Evolutionary conservation across 129 eudicot genomes (phyloP).

Genomic region (Artemisia tridentata): DNA sequence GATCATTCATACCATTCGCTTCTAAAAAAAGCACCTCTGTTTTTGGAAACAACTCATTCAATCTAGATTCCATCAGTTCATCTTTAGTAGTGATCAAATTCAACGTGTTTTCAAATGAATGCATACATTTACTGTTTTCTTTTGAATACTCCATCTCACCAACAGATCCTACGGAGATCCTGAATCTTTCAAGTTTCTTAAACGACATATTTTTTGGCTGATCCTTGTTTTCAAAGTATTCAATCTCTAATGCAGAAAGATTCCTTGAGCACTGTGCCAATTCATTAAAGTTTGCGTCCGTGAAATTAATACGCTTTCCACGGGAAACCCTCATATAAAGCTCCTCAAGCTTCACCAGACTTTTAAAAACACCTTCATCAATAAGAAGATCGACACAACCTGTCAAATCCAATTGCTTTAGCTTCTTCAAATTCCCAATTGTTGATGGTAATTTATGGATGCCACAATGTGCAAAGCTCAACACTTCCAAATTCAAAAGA

Average conservation of each 20-base stretch:
- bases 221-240: not conserved
- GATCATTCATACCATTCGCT: not conserved
- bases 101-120: not conserved
- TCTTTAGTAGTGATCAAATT: not conserved
- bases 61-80: not conserved
- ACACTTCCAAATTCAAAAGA: not conserved
- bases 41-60: not conserved
- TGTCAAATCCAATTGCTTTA: not conserved
- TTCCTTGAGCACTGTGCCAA: not conserved
- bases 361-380: not conserved
- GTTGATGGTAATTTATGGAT: not conserved
- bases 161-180: not conserved
- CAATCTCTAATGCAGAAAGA: not conserved
- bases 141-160: not conserved
- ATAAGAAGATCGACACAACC: not conserved
- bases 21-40: not conserved
- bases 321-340: not conserved
- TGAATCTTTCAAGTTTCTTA: not conserved
- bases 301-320: not conserved
- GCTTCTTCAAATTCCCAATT: not conserved
- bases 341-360: not conserved
- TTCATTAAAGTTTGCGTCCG: not conserved
- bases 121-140: not conserved
- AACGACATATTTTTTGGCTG: not conserved
- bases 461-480: slow-evolving; percentile 6